A percentile compares a stretch with the other conserved stretches of the same genome.
These are phyloP conservation scores for Peterozyma toletana DNA, from an alignment of 805 yeast species.

Conservation along the genomic window DNA sequence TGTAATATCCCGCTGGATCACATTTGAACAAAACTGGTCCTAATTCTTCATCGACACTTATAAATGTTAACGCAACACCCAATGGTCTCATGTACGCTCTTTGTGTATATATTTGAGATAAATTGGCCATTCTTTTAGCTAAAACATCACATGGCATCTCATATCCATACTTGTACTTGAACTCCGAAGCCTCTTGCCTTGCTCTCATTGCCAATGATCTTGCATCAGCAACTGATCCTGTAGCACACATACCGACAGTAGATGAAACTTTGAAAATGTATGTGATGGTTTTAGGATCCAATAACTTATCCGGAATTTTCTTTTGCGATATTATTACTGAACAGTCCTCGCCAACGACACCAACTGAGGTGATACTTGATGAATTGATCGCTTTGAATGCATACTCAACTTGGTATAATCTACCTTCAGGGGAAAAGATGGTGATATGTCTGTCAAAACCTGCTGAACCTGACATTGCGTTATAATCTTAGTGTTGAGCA, in stretches of 20 bases:
- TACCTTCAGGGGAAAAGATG: conserved; percentile 96
- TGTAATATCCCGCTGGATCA: conserved; percentile 96
- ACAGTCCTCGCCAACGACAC: conserved; percentile 78
- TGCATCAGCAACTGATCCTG: conserved; percentile 96
- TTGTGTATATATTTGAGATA: conserved; percentile 93
- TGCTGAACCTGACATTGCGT: conserved; percentile 51
- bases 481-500: neutral
- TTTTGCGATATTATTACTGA: conserved; percentile 90
- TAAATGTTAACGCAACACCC: conserved; percentile 87
- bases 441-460: conserved; percentile 99
- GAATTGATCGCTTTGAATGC: conserved; percentile 96
- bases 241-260: conserved; percentile 81
- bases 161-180: conserved; percentile 88
- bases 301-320: conserved; percentile 90
- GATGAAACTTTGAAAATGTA: conserved; percentile 80
- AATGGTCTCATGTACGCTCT: conserved; percentile 98
- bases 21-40: conserved; percentile 91
- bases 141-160: conserved; percentile 93
- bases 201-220: conserved; percentile 87
- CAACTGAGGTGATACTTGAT: conserved; percentile 84
- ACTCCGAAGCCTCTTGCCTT: conserved; percentile 92
- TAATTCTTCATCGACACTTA: conserved; percentile 79
- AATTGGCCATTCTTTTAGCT: conserved; percentile 92
- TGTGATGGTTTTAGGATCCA: conserved; percentile 82
- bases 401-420: conserved; percentile 95